Percentiles rank a stretch among this genome's conserved stretches.
Evolutionary conservation across 2,329 filamentous ascomycete species (phyloP).

Genomic region (Aureobasidium sp.): DNA sequence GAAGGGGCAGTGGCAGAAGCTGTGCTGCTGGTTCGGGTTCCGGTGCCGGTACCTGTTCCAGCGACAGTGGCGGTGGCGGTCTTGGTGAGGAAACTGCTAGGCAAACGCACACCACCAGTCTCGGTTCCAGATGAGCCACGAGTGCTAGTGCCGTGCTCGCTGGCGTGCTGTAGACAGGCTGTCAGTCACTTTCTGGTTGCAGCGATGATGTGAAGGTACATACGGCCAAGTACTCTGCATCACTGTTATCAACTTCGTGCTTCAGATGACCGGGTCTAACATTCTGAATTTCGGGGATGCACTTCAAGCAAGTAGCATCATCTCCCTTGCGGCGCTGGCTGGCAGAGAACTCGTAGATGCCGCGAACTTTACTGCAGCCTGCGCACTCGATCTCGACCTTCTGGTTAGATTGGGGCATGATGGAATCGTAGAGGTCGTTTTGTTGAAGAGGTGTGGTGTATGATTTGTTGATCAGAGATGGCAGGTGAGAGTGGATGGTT

Average conservation of each 20-base stretch:
- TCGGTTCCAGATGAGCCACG: neutral
- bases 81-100: neutral
- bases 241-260: neutral
- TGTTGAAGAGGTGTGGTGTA: neutral
- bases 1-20: neutral
- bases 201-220: neutral
- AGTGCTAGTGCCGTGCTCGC: neutral
- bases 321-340: neutral
- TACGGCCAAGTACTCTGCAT: neutral
- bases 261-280: neutral
- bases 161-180: neutral
- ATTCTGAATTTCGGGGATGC: conserved; percentile 1
- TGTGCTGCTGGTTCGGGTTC: neutral
- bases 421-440: neutral
- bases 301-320: neutral
- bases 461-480: neutral
- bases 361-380: neutral
- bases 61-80: neutral
- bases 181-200: neutral
- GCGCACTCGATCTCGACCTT: neutral
- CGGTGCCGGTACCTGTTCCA: neutral
- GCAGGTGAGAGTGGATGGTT: neutral
- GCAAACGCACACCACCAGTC: neutral
- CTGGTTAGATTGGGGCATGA: neutral
- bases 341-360: neutral